A percentile compares a stretch with the other conserved stretches of the same genome.
Evolutionary conservation across 805 yeast species (phyloP).

Genomic region (Zygotorulaspora danielsina): DNA sequence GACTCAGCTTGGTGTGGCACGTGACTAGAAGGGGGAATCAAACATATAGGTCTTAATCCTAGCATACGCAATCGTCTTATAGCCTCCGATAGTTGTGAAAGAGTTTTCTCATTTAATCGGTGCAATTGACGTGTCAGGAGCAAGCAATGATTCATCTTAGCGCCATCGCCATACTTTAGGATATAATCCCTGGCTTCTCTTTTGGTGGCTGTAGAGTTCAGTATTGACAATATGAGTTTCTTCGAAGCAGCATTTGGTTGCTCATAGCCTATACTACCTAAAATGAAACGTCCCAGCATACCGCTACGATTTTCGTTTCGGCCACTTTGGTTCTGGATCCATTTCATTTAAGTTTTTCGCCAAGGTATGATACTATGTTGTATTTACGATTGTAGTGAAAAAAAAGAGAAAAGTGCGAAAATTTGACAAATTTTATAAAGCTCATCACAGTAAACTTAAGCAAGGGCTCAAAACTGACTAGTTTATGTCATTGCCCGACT

Average conservation of each 20-base stretch:
- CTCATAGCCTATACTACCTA: constrained; percentile 11
- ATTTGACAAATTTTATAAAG: not conserved
- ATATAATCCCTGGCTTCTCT: constrained; percentile 84
- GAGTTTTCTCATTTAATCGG: constrained; percentile 8
- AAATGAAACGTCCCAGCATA: constrained; percentile 23
- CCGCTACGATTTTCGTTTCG: not conserved
- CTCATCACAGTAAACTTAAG: too few species aligned
- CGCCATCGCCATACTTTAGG: constrained; percentile 50
- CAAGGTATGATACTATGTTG: not conserved
- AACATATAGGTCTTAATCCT: constrained; percentile 72
- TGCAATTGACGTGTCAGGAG: constrained; percentile 28
- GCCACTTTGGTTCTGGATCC: not conserved
- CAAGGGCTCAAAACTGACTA: not conserved
- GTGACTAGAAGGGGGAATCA: constrained; percentile 42
- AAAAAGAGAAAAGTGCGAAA: not conserved
- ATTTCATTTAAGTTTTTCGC: not conserved
- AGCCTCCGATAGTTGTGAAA: constrained; percentile 22
- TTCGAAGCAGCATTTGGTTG: constrained; percentile 37
- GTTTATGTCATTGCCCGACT: constrained; percentile 59
- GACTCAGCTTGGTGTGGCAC: constrained; percentile 21
- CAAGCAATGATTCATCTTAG: constrained; percentile 25
- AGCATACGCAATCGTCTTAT: constrained; percentile 28
- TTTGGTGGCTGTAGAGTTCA: constrained; percentile 88
- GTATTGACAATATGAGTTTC: constrained; percentile 75
- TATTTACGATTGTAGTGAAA: constrained; percentile 1